These are phyloP conservation scores for Meira nashicola DNA, from an alignment of 1,284 basidiomycete genomes.

Conservation along the genomic window DNA sequence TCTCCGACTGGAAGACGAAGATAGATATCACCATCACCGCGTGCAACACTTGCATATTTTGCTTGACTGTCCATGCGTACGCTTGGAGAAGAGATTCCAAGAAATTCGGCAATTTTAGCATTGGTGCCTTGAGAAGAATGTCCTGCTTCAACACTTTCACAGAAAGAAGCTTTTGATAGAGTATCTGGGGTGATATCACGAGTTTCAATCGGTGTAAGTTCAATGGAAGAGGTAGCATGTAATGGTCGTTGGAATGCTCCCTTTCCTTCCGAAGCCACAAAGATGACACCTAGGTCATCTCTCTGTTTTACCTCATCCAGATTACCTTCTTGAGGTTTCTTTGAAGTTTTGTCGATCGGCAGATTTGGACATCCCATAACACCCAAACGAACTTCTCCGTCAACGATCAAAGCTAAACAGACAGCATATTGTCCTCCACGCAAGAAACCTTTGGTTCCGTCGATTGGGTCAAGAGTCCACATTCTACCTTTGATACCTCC, in stretches of 20 bases:
- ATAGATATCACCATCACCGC: conserved; percentile 85
- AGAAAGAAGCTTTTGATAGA: conserved; percentile 64
- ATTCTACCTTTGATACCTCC: conserved; percentile 74
- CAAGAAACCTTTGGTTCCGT: conserved; percentile 91
- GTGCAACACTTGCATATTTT: conserved; percentile 82
- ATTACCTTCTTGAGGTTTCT: conserved; percentile 48
- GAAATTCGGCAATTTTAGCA: conserved; percentile 65
- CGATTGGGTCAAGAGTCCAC: conserved; percentile 86
- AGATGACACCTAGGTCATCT: conserved; percentile 42
- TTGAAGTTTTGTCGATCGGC: conserved; percentile 55
- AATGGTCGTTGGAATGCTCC: conserved; percentile 45
- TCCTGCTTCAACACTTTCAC: conserved; percentile 88
- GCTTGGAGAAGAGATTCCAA: conserved; percentile 66
- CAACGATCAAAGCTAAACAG: conserved; percentile 82
- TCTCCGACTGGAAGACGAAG: conserved; percentile 79
- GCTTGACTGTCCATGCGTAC: conserved; percentile 96
- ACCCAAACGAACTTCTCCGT: conserved; percentile 68
- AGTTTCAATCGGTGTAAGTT: conserved; percentile 36
- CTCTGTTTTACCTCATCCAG: conserved; percentile 28
- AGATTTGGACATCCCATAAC: conserved; percentile 95
- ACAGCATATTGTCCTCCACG: conserved; percentile 96
- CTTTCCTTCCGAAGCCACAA: conserved; percentile 43
- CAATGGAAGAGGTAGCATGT: conserved; percentile 11
- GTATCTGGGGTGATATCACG: conserved; percentile 38
- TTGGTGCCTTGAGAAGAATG: conserved; percentile 83